Conservation (phyloP, 148 eudicot species). For the Linanthus parryae region DNA sequence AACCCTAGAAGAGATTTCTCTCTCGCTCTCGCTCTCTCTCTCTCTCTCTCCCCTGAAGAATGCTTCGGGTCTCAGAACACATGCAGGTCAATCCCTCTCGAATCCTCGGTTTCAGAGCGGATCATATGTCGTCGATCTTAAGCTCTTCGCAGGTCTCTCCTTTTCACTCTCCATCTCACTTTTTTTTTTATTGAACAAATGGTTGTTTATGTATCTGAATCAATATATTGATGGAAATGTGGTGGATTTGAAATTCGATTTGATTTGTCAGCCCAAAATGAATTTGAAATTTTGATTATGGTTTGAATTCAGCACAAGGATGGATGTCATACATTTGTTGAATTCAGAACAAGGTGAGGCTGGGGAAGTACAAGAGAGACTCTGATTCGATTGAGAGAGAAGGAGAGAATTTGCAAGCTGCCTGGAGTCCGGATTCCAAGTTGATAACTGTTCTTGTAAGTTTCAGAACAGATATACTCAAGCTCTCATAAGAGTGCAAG, state of each 20-base stretch:
- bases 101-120: constrained; percentile 48
- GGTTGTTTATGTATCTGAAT: too few relatives aligned
- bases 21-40: too few relatives aligned
- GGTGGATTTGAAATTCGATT: not conserved
- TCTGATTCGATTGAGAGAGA: constrained; percentile 55
- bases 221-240: not conserved
- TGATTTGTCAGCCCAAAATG: too few relatives aligned
- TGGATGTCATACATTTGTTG: too few relatives aligned
- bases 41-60: too few relatives aligned
- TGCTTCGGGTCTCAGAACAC: too few relatives aligned
- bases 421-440: constrained; percentile 89
- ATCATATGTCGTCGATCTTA: constrained; percentile 78
- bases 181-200: not conserved
- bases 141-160: constrained; percentile 68
- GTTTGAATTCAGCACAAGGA: too few relatives aligned
- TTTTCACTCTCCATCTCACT: not conserved
- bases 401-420: constrained; percentile 81
- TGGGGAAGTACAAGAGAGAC: constrained; percentile 79
- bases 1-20: not conserved
- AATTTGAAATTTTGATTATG: too few relatives aligned
- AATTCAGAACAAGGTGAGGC: constrained; percentile 75
- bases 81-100: constrained; percentile 60
- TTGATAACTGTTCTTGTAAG: constrained; percentile 84
- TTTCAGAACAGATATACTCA: too few relatives aligned
- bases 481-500: too few relatives aligned